Base-by-base conservation (phyloP, 768 basidiomycete genomes). In the Boletus bicolor region DNA sequence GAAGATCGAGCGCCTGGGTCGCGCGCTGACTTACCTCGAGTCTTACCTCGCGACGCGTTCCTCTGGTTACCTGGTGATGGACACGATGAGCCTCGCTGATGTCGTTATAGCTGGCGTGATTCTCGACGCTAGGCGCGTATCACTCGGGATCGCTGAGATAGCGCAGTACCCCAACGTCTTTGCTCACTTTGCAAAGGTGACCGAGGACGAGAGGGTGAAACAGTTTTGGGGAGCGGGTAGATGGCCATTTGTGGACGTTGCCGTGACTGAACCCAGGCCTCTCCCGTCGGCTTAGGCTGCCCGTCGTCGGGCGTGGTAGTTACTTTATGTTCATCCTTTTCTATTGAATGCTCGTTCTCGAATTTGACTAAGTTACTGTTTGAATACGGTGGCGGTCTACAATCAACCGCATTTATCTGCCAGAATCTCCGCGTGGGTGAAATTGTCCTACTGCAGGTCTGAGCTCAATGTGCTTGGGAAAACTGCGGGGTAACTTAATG, bases 161-260 rank as follows among this genome's bases (percentile, higher is more conserved):
- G 47, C 57, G 11, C 46, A 45, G 44, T 69, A 58, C 42, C 55
- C 58, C 0, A 51, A 54, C 21, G 7, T 62, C 5, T 67, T 69
- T 28, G 56, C 56, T 41, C 58, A 59, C 44, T 69, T 56, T 9
- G 41, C 17, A 24, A 69, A 44, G 36, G 68, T 67, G 34, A 55
- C 65, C 2, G 26, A 2, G 10, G 60, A 64, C n/a, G 54, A 52
- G 36, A 41, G 44, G 42, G 14, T 64, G 26, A 55, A 58, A 26
- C 43, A 45, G 35, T 57, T 47, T 19, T 64, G 62, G 59, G 53
- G 50, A 19, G 57, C 34, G 26, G 44, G 54, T 12, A 47, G 28
- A 28, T 28, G 28, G 28, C 28, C 28, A 2, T 64, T 57, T 10
- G 55, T 34, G 39, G 51, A 59, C n/a, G 51, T 51, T 28, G 28